A percentile compares a stretch with the other conserved stretches of the same genome.
phyloP scores from a whole-genome alignment of 2,329 filamentous ascomycete species.

The Alternaria panax region DNA sequence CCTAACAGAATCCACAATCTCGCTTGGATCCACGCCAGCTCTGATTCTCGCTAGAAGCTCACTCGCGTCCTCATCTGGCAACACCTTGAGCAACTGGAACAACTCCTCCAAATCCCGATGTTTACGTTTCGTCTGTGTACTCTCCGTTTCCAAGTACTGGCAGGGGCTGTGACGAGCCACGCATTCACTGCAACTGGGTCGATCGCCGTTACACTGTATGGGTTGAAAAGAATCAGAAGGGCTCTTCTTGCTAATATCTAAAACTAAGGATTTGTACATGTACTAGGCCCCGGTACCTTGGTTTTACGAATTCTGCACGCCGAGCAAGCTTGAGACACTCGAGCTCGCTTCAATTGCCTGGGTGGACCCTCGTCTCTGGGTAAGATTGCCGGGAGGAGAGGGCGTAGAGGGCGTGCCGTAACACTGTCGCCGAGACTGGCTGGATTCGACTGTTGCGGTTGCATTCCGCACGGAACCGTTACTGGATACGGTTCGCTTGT shows the following conservation, averaged over 20 bases:
- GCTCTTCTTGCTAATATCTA: background rate
- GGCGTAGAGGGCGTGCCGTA: slow-evolving; percentile 15
- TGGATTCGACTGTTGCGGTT: slow-evolving; percentile 1
- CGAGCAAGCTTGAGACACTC: slow-evolving; percentile 25
- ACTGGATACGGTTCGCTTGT: background rate
- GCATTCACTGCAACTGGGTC: slow-evolving; percentile 27
- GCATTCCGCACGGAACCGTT: slow-evolving; percentile 4
- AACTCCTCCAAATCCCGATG: slow-evolving; percentile 24
- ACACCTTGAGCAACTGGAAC: slow-evolving; percentile 21
- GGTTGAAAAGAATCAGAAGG: slow-evolving; percentile 4
- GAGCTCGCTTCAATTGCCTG: slow-evolving; percentile 19
- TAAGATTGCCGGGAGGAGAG: slow-evolving; percentile 22
- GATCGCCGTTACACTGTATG: slow-evolving; percentile 25
- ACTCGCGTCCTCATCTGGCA: slow-evolving; percentile 18
- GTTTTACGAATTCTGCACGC: slow-evolving; percentile 29
- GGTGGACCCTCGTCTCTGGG: slow-evolving; percentile 10
- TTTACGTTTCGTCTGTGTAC: slow-evolving; percentile 20
- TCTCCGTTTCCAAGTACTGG: slow-evolving; percentile 26
- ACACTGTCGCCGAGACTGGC: slow-evolving; percentile 9
- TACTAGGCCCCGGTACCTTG: slow-evolving; percentile 17
- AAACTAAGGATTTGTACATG: background rate
- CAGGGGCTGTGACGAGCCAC: slow-evolving; percentile 18
- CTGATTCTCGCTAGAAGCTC: slow-evolving; percentile 21
- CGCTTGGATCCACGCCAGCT: slow-evolving; percentile 21
- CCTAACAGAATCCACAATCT: slow-evolving; percentile 23